Base-by-base conservation (phyloP, 257 asterid genomes). In the Coffea eugenioides region DNA sequence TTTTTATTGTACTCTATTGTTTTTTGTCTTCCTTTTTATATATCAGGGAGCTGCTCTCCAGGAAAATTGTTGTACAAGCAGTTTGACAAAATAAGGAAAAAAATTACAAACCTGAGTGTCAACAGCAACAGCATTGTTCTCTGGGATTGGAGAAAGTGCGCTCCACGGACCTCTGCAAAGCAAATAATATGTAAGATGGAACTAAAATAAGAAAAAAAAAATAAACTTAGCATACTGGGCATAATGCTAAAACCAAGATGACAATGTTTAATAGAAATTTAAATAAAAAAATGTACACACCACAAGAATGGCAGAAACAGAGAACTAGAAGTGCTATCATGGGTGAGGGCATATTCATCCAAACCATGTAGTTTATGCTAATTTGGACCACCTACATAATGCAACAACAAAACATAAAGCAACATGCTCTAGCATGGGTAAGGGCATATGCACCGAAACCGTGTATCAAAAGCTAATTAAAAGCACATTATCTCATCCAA, bases 151-250 rank as follows among this genome's bases (percentile, higher is more conserved):
- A 69, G 98, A 93, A 86, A 95, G 98, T 48, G 98, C 88, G 73
- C 97, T 95, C 99, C 99, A 92, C 23, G 99, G 99, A 83, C 99
- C 99, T 83, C 99, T 95, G 89, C 83, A 81, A 71, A 79, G 73
- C 69, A 80, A 83, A 75, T 71, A 69, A 68, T 71, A 70, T 59
- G 74, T n/a, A 71, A 69, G 82, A 75, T 77, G 71, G 70, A 70
- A 80, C 72, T 73, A 51, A 45, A 56, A 48, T 46, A 71, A 73
- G 76, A 68, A 68, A 34, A 77, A n/a, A 61, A 69, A 78, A 21
- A 45, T 20, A 62, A 72, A 73, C 75, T 67, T 49, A 67, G 80
- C 59, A 41, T 78, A 49, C 25, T 77, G 82, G 20, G 59, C 20
- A 48, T 49, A 41, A 18, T 72, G 43, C 43, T 43, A 18, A 34